Conservation (phyloP, 1,284 basidiomycete genomes). For the Athelia sp. region DNA sequence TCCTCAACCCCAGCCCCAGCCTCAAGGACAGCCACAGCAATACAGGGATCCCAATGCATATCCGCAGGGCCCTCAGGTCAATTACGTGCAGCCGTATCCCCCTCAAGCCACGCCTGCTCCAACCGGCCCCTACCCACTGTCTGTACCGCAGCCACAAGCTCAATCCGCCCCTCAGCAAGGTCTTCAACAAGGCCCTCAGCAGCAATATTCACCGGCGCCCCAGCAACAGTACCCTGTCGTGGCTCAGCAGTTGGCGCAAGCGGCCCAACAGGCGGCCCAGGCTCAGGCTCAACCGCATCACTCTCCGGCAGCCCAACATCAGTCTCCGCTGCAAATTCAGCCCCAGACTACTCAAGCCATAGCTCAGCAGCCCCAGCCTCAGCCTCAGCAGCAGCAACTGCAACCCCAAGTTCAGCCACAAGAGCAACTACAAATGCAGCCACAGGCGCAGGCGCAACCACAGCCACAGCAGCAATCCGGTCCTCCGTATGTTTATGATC, state of each 20-base stretch:
- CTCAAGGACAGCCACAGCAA: constrained; percentile 10
- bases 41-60: constrained; percentile 34
- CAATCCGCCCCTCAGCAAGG: constrained; percentile 21
- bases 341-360: constrained; percentile 10
- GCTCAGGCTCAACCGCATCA: constrained; percentile 18
- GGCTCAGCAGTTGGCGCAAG: constrained; percentile 5
- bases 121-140: not conserved
- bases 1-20: constrained; percentile 11
- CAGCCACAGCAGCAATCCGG: constrained; percentile 27
- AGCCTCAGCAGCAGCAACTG: constrained; percentile 16
- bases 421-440: constrained; percentile 14
- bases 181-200: constrained; percentile 8
- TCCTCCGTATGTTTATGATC: constrained; percentile 70
- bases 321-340: constrained; percentile 5
- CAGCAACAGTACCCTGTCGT: constrained; percentile 6
- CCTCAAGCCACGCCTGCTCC: constrained; percentile 11
- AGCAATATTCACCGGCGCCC: not conserved
- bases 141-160: not conserved
- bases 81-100: constrained; percentile 18
- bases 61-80: constrained; percentile 22
- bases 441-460: constrained; percentile 12
- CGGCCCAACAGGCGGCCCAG: constrained; percentile 8
- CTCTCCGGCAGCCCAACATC: constrained; percentile 9
- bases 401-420: constrained; percentile 17
- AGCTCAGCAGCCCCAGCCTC: constrained; percentile 6